phyloP scores from a whole-genome alignment of 2,329 filamentous ascomycete species.

The Teratosphaeria pseudoeucalypti region DNA sequence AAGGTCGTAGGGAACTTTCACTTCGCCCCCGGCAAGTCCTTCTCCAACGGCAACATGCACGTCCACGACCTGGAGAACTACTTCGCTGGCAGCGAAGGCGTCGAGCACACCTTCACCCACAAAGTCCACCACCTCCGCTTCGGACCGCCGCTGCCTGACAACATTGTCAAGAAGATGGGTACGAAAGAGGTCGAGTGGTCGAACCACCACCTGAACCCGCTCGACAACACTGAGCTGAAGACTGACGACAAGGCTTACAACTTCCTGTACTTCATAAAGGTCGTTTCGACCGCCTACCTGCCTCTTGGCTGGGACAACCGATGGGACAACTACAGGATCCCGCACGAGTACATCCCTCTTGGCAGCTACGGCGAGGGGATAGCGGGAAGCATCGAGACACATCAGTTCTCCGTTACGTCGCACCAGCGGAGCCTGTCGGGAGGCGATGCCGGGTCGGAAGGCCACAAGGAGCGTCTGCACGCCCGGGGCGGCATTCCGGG shows the following conservation, averaged over 20 bases:
- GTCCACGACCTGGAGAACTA: constrained; percentile 97
- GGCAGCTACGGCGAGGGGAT: constrained; percentile 56
- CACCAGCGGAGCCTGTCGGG: constrained; percentile 82
- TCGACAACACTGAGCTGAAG: constrained; percentile 68
- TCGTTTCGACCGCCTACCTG: constrained; percentile 90
- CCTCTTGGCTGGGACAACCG: constrained; percentile 77
- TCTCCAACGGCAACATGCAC: constrained; percentile 94
- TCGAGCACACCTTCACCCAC: constrained; percentile 80
- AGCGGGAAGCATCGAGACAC: constrained; percentile 83
- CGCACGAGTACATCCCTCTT: constrained; percentile 47
- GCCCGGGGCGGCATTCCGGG: constrained; percentile 87
- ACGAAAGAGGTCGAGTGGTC: constrained; percentile 56
- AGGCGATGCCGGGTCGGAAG: constrained; percentile 74
- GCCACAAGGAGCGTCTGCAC: constrained; percentile 85
- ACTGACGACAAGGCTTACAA: constrained; percentile 80
- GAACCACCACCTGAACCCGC: constrained; percentile 83
- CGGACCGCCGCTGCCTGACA: constrained; percentile 77
- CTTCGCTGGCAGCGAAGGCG: constrained; percentile 59
- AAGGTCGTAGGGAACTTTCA: constrained; percentile 99
- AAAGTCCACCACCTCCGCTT: constrained; percentile 82
- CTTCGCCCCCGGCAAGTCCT: constrained; percentile 88
- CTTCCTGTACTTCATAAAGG: constrained; percentile 99
- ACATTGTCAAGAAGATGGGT: constrained; percentile 55
- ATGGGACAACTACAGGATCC: constrained; percentile 25
- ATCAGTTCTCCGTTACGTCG: constrained; percentile 96